Evolutionary conservation across 1,284 basidiomycete species (phyloP).

Genomic region (Tilletia setariae): DNA sequence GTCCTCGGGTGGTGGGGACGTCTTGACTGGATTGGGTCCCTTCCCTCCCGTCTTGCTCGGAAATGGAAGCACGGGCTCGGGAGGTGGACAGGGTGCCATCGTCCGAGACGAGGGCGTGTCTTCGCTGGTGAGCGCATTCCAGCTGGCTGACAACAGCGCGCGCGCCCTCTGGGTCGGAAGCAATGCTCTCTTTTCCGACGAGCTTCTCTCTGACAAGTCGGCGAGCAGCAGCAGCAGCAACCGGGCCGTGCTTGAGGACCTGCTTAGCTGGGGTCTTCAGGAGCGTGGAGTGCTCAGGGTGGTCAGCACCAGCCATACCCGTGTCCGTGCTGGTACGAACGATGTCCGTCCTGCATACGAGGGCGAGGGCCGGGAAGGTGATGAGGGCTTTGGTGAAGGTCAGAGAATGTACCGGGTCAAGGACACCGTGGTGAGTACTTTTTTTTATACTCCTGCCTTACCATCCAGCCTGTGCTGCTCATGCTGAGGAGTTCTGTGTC

Average conservation of each 20-base stretch:
- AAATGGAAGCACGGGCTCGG: slow-evolving; percentile 16
- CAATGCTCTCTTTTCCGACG: slow-evolving; percentile 54
- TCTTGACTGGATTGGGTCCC: slow-evolving; percentile 29
- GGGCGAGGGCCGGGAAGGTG: slow-evolving; percentile 55
- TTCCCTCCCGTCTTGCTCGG: slow-evolving; percentile 18
- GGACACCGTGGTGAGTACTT: slow-evolving; percentile 69
- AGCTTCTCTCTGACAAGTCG: slow-evolving; percentile 55
- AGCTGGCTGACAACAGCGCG: slow-evolving; percentile 69
- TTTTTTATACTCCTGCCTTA: too few relatives aligned
- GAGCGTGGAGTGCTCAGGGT: slow-evolving; percentile 77
- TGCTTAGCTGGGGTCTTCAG: slow-evolving; percentile 87
- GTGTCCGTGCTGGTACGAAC: slow-evolving; percentile 59
- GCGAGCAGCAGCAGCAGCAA: slow-evolving; percentile 61
- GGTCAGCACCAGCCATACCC: slow-evolving; percentile 69
- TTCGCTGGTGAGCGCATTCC: slow-evolving; percentile 80
- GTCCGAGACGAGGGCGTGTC: slow-evolving; percentile 64
- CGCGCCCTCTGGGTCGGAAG: slow-evolving; percentile 79
- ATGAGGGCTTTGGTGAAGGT: slow-evolving; percentile 25
- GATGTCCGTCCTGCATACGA: slow-evolving; percentile 50
- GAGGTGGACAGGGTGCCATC: slow-evolving; percentile 12
- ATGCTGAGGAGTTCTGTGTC: too few relatives aligned
- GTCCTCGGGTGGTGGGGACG: slow-evolving; percentile 23
- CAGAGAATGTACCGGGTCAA: slow-evolving; percentile 73
- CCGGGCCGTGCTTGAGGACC: slow-evolving; percentile 67
- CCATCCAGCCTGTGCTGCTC: background rate